A percentile compares a stretch with the other conserved stretches of the same genome.
Evolutionary conservation across 768 basidiomycete genomes (phyloP).

Genomic region (Auricularia auricula-judae): DNA sequence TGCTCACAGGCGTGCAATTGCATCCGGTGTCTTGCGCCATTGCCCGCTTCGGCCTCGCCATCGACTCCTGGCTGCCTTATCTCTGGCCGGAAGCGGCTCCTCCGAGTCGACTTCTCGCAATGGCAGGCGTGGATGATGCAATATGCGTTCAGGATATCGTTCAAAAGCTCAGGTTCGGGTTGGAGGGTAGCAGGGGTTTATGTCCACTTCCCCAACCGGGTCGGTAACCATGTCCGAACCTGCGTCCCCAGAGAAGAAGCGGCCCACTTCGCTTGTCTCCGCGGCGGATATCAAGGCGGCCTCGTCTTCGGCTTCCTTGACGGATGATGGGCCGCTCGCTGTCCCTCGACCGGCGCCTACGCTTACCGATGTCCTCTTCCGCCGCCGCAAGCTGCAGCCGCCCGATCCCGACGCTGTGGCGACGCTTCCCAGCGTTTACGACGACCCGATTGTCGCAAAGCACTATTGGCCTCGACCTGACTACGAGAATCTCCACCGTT

Average conservation of each 20-base stretch:
- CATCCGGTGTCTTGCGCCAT: too few relatives aligned
- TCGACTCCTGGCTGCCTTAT: too few relatives aligned
- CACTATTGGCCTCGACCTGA: constrained; percentile 38
- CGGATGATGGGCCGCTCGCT: neutral
- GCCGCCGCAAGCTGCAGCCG: neutral
- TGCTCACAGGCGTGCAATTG: too few relatives aligned
- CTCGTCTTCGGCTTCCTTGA: neutral
- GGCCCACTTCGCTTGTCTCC: neutral
- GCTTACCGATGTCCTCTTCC: neutral
- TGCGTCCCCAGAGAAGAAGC: neutral
- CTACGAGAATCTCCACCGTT: constrained; percentile 54
- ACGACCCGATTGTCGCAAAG: constrained; percentile 40
- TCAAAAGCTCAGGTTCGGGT: too few relatives aligned
- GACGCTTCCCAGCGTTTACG: constrained; percentile 53
- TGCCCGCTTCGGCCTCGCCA: too few relatives aligned
- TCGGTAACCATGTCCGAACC: neutral
- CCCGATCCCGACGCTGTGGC: constrained; percentile 40
- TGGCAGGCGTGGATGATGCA: too few relatives aligned
- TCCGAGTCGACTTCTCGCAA: too few relatives aligned
- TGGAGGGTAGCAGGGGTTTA: neutral
- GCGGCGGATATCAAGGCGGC: neutral
- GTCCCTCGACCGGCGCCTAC: neutral
- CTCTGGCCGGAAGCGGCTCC: too few relatives aligned
- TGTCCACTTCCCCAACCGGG: neutral
- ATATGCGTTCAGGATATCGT: too few relatives aligned